phyloP scores from a whole-genome alignment of 495 filamentous ascomycete species.

The Neurospora sublineolata region DNA sequence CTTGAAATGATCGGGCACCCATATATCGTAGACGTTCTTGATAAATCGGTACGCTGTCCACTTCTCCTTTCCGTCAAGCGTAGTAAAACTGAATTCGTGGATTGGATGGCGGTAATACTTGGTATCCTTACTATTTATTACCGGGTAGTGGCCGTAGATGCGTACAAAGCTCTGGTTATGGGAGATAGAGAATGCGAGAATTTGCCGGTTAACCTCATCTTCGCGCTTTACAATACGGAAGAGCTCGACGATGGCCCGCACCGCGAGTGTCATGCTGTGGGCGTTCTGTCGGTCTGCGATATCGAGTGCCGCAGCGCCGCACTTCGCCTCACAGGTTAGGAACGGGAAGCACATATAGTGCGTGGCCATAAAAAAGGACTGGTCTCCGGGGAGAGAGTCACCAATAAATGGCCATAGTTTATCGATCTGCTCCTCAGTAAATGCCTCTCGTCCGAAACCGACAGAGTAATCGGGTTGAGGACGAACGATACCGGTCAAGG shows the following conservation, averaged over 20 bases:
- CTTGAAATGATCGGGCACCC: constrained; percentile 28
- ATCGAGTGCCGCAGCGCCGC: constrained; percentile 23
- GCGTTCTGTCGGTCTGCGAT: constrained; percentile 13
- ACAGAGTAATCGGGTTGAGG: constrained; percentile 30
- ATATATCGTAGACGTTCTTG: constrained; percentile 32
- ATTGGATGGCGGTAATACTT: no score
- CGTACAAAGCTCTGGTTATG: constrained; percentile 35
- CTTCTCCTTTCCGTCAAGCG: no score
- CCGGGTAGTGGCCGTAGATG: constrained; percentile 29
- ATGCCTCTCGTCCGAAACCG: constrained; percentile 30
- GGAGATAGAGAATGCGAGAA: constrained; percentile 38
- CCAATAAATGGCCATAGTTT: constrained; percentile 28
- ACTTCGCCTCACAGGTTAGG: constrained; percentile 11
- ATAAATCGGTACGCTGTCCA: constrained; percentile 4
- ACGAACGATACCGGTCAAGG: constrained; percentile 17
- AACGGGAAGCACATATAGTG: constrained; percentile 22
- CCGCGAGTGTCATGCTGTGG: constrained; percentile 27
- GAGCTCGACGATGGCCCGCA: constrained; percentile 27
- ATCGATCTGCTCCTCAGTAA: constrained; percentile 28
- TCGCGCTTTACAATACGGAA: constrained; percentile 21
- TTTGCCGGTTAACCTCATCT: constrained; percentile 27
- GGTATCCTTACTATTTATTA: constrained; percentile 4
- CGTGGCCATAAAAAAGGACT: constrained; percentile 14
- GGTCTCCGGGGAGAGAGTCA: constrained; percentile 8
- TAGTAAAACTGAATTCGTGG: no score